Evolutionary conservation across 331 rosid species (phyloP).

Genomic region (Malus hybrid): DNA sequence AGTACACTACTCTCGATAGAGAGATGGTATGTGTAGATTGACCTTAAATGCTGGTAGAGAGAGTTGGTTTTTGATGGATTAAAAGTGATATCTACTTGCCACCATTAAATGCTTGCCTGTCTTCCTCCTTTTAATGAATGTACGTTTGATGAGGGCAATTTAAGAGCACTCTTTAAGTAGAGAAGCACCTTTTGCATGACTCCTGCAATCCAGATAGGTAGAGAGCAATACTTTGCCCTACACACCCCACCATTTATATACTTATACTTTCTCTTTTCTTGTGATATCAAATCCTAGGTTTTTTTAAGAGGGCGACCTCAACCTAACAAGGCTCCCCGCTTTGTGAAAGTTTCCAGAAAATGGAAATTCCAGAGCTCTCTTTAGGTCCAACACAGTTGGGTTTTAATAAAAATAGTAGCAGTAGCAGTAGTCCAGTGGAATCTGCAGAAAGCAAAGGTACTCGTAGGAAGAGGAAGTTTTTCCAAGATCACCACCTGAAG

Average conservation of each 20-base stretch:
- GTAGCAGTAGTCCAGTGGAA: conserved; percentile 2
- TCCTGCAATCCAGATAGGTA: not conserved
- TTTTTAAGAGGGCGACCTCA: not conserved
- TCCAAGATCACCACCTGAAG: conserved; percentile 11
- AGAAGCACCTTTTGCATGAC: conserved; percentile 15
- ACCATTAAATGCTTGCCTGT: conserved; percentile 24
- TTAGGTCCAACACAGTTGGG: conserved; percentile 19
- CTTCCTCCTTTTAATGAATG: conserved; percentile 11
- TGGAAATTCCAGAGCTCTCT: conserved; percentile 29
- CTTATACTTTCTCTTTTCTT: not conserved
- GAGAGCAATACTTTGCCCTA: not conserved
- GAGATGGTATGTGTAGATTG: conserved; percentile 15
- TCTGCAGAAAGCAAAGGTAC: conserved; percentile 10
- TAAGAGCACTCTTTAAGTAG: conserved; percentile 10
- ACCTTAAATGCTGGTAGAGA: conserved; percentile 9
- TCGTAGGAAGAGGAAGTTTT: conserved; percentile 34
- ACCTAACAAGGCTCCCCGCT: not conserved
- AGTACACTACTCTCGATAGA: too few species aligned
- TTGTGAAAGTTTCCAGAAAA: not conserved
- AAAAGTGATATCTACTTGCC: conserved; percentile 29
- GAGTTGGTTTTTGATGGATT: conserved; percentile 24
- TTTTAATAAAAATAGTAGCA: not conserved
- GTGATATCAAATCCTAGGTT: too few species aligned
- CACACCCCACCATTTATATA: too few species aligned
- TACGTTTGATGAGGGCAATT: conserved; percentile 8